A percentile compares a stretch with the other conserved stretches of the same genome.
Conservation (phyloP, 2,329 filamentous ascomycete genomes). For the Botrytis pseudocinerea region DNA sequence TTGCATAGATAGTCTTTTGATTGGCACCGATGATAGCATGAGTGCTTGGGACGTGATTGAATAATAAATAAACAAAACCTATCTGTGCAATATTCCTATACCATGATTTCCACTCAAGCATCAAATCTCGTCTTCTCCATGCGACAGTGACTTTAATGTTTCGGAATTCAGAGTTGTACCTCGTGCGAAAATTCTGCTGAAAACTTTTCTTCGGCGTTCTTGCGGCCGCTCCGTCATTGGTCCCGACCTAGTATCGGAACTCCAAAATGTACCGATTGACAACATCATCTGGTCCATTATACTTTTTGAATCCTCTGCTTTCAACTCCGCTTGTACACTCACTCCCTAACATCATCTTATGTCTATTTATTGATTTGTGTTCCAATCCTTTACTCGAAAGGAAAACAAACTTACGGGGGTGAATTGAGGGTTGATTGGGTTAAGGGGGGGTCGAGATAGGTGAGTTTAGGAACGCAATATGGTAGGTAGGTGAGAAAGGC, state of each 20-base stretch:
- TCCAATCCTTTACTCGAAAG: not conserved
- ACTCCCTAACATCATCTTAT: not conserved
- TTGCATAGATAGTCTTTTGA: no score
- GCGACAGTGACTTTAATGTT: no score
- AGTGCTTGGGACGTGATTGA: no score
- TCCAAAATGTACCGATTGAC: not conserved
- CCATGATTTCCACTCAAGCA: accelerated
- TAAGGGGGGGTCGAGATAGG: no score
- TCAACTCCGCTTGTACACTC: not conserved
- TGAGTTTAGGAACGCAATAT: no score
- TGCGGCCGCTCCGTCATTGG: not conserved
- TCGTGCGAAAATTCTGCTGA: not conserved
- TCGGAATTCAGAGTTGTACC: no score
- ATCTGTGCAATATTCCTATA: not conserved
- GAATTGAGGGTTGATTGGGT: no score
- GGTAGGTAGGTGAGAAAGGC: no score
- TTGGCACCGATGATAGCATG: accelerated
- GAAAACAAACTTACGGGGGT: not conserved
- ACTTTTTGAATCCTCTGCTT: not conserved
- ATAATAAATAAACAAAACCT: no score
- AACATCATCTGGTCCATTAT: not conserved
- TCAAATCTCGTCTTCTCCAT: not conserved
- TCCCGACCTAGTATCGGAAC: not conserved
- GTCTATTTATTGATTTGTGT: not conserved
- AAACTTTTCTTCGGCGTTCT: not conserved